Evolutionary conservation across 768 basidiomycete species (phyloP).

Genomic region (Ephemerocybe angulata): DNA sequence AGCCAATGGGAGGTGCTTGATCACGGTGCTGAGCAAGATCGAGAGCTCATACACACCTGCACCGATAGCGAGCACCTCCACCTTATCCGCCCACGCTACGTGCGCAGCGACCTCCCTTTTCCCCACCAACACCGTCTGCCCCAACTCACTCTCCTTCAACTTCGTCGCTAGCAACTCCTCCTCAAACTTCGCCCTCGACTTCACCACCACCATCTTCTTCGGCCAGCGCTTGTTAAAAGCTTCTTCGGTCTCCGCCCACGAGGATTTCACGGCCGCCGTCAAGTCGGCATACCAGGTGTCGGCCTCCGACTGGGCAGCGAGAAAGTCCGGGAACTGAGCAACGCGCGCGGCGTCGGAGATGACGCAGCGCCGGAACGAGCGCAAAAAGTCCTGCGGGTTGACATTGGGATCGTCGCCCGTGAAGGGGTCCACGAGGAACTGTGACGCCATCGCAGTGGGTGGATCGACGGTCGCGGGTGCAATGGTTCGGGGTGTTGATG

Average conservation of each 20-base stretch:
- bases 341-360: neutral
- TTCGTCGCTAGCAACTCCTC: constrained; percentile 24
- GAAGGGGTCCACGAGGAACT: neutral
- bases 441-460: constrained; percentile 24
- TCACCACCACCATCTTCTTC: neutral
- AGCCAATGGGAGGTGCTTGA: neutral
- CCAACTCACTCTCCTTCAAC: neutral
- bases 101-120: neutral
- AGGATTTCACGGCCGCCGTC: neutral
- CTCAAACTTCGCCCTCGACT: constrained; percentile 5
- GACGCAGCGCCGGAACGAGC: neutral
- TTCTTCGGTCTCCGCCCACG: neutral
- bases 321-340: neutral
- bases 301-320: neutral
- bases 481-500: too few relatives aligned
- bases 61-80: neutral
- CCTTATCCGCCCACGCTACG: neutral
- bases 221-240: neutral
- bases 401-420: neutral
- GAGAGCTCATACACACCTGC: neutral
- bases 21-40: neutral
- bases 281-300: neutral
- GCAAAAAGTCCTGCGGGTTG: neutral
- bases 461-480: too few relatives aligned
- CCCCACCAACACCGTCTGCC: neutral